These are phyloP conservation scores for Candida hungchunana DNA, from an alignment of 805 yeast genomes.

Conservation along the genomic window DNA sequence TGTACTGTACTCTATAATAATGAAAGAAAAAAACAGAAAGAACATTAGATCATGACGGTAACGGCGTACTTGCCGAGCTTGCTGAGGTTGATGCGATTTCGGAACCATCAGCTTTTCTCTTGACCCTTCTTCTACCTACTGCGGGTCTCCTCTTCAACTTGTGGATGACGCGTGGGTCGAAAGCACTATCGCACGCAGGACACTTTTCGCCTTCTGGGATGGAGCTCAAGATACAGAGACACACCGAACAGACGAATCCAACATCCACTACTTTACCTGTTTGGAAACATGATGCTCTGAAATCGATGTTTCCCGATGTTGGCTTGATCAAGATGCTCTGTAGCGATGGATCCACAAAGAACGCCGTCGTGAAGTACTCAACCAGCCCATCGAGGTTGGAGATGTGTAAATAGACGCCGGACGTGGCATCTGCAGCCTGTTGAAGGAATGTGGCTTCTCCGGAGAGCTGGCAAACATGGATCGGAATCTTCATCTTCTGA, in stretches of 20 bases:
- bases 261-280: conserved; percentile 89
- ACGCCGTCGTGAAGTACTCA: conserved; percentile 78
- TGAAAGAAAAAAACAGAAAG: too few relatives aligned
- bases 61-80: too few relatives aligned
- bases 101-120: conserved; percentile 29
- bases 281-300: conserved; percentile 89
- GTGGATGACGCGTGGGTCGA: conserved; percentile 59
- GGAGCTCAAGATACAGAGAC: conserved; percentile 72
- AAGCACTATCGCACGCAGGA: conserved; percentile 81
- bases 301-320: conserved; percentile 81
- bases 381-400: conserved; percentile 70
- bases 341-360: conserved; percentile 80
- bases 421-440: conserved; percentile 93
- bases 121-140: conserved; percentile 37
- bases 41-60: too few relatives aligned
- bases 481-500: conserved; percentile 82
- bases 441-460: conserved; percentile 77
- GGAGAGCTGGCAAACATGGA: conserved; percentile 85
- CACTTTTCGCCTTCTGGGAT: conserved; percentile 67
- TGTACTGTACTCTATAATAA: too few relatives aligned
- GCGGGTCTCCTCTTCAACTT: conserved; percentile 58
- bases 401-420: conserved; percentile 77
- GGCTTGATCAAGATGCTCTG: conserved; percentile 77
- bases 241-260: conserved; percentile 93
- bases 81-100: conserved; percentile 2